These are phyloP conservation scores for Pelargonium australe DNA, from an alignment of 441 rosid genomes.

Conservation along the genomic window DNA sequence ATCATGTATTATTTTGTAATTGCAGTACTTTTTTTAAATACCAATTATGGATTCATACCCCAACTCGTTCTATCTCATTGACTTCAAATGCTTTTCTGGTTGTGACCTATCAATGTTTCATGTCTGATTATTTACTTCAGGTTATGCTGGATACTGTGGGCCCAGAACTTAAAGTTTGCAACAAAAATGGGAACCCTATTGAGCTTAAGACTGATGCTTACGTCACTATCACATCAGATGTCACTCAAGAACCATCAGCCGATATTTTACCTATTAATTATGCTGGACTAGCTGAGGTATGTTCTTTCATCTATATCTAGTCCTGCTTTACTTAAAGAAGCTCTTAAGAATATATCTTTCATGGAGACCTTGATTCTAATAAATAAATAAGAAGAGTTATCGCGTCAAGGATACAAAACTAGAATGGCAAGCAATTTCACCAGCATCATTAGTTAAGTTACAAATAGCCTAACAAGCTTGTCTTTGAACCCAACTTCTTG, in stretches of 20 bases:
- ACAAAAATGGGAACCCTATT: constrained; percentile 19
- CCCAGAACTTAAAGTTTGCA: constrained; percentile 27
- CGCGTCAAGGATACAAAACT: neutral
- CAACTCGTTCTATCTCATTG: neutral
- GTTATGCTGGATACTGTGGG: constrained; percentile 27
- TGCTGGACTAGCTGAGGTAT: constrained; percentile 24
- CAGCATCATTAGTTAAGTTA: neutral
- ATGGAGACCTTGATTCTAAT: neutral
- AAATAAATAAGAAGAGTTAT: neutral
- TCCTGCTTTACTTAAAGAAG: neutral
- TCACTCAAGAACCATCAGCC: constrained; percentile 19
- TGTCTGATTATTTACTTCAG: constrained; percentile 11
- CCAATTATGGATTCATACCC: neutral
- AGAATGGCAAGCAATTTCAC: neutral
- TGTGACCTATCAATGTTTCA: neutral
- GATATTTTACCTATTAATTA: constrained; percentile 22
- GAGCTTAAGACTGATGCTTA: constrained; percentile 19
- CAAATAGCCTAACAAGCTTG: neutral
- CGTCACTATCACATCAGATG: constrained; percentile 20
- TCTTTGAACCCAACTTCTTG: neutral
- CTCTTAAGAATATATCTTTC: neutral
- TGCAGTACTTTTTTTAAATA: neutral
- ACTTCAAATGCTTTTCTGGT: constrained; percentile 3
- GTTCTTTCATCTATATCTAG: neutral
- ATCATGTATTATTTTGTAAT: neutral